Evolutionary conservation across 2,329 filamentous ascomycete genomes (phyloP), one percentile per base, ranked within the genome.

Genomic region (Albifimbria verrucaria): DNA sequence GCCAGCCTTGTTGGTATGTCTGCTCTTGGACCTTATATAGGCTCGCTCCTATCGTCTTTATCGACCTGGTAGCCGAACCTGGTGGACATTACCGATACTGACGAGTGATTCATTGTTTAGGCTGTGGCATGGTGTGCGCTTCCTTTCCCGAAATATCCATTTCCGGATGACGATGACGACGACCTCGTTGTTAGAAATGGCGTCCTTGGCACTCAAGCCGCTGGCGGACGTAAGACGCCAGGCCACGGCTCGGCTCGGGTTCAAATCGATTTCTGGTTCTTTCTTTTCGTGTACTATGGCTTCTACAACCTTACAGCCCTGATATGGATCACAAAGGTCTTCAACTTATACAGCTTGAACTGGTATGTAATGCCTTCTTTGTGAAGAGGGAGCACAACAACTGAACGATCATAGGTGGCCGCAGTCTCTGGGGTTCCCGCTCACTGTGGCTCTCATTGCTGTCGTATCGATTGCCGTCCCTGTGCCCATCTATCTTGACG

Each of bases 181-280:
- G 58, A 54, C 32, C 62, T 62, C 49, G 65, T 62, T 42, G 45
- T 15, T 10, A 24, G 18, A 17, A 12, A 17, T 18, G 17, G 12
- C 18, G 12, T 12, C 43, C 43, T 43, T n/a, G 22, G n/a, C 22
- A 46, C 61, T 62, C 11, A 60, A 63, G 36, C 28, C 59, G 28
- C 48, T 62, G 44, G 53, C 42, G 23, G 67, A 39, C 71, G 72
- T 57, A 79, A 77, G 51, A 69, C 73, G 1, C 83, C 84, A 1
- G 85, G 84, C 23, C 83, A 88, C 72, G 85, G 85, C 53, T 75
- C 79, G 59, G 82, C 84, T 6, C 74, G 80, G 42, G 85, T 88
- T 4, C 78, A 81, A 56, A 79, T 88, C 59, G 86, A 86, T 71
- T 88, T 88, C 63, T 88, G 85, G 85, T 87, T 87, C 74, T 88